Evolutionary conservation across 768 basidiomycete genomes (phyloP), one percentile per base, ranked within the genome.

Genomic region (Hysterangium stoloniferum): DNA sequence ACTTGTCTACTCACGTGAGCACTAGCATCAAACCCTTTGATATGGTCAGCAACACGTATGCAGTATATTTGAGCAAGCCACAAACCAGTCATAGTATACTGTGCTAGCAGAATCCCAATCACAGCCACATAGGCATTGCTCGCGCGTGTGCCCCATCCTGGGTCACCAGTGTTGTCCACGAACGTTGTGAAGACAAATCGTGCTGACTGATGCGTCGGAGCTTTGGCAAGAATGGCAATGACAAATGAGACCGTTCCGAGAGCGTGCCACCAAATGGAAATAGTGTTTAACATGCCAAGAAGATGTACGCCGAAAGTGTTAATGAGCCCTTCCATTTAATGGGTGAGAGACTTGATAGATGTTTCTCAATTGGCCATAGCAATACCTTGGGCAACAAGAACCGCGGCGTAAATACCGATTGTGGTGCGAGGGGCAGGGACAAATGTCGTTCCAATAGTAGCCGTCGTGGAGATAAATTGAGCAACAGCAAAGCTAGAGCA

Each of bases 261-360:
- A 1, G 79, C 83, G 55, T 90, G 86, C 76, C 84, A 82, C 73
- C 77, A 78, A 4, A 88, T 73, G 1, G 84, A 86, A 17, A 83
- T 62, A 54, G 84, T 86, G 63, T 87, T 88, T 33, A 88, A 66
- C 54, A 80, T 69, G 46, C 78, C 75, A 11, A 88, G 70, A 5
- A 83, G 58, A 32, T 71, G 73, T 24, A 82, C 83, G 1, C 84
- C 84, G 57, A 88, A 86, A 0, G 84, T 84, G 64, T 87, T 88
- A 56, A 82, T 82, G 2, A 82, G 62, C 15, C 80, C 75, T 73
- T n/a, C n/a, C n/a, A 34, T 24, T 13, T 22, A 37, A 6, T n/a
- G 34, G 11, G 24, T n/a, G 28, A 40, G 31, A 13, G 25, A 31
- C 7, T 25, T 42, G 1, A 42, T 3, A 31, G 34, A 33, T 1